Percentiles rank a stretch among this genome's conserved stretches.
Evolutionary conservation across 257 asterid genomes (phyloP).

Genomic region (Rauvolfia tetraphylla): DNA sequence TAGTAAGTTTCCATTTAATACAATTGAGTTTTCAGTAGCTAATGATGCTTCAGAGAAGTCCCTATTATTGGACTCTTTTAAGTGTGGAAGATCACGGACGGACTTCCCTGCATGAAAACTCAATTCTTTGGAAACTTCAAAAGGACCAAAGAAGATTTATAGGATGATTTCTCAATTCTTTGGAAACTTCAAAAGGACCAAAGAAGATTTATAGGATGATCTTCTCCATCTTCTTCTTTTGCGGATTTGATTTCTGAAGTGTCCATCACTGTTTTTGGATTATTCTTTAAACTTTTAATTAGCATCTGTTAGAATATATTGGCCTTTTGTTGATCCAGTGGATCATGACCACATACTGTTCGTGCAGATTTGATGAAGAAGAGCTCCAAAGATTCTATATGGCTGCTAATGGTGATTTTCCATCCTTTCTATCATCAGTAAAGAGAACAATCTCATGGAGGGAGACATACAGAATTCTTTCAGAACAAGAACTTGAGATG

Average conservation of each 20-base stretch:
- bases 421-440: slow-evolving; percentile 55
- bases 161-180: neutral
- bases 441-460: slow-evolving; percentile 91
- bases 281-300: neutral
- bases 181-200: neutral
- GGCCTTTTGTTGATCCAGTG: slow-evolving; percentile 18
- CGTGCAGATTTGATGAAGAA: slow-evolving; percentile 58
- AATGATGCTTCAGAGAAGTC: neutral
- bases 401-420: slow-evolving; percentile 69
- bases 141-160: neutral
- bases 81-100: neutral
- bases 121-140: neutral
- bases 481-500: slow-evolving; percentile 72
- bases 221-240: neutral
- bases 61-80: neutral
- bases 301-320: slow-evolving; percentile 3
- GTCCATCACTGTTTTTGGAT: neutral
- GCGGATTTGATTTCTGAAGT: neutral
- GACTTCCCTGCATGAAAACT: neutral
- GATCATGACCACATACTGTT: slow-evolving; percentile 34
- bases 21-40: neutral
- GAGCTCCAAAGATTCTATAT: slow-evolving; percentile 72
- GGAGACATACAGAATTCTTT: slow-evolving; percentile 74
- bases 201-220: neutral
- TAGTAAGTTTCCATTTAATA: neutral